Percentiles rank a stretch among this genome's conserved stretches.
Conservation (phyloP, 805 yeast genomes). For the Ogataea trehaloabstinens region DNA sequence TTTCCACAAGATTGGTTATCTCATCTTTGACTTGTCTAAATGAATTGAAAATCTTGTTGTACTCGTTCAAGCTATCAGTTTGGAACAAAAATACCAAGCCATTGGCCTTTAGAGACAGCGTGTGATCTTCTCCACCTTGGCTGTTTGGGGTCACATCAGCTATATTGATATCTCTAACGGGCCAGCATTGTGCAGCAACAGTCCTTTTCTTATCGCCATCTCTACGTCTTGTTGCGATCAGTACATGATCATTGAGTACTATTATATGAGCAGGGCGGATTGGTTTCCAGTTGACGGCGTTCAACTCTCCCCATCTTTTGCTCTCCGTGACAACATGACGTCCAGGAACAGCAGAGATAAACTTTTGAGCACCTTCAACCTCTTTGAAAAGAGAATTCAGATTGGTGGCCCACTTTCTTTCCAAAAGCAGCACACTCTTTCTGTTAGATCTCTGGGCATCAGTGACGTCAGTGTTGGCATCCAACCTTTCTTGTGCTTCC, state of each 20-base stretch:
- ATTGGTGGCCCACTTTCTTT: constrained; percentile 78
- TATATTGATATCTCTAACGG: constrained; percentile 58
- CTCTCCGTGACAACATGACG: constrained; percentile 78
- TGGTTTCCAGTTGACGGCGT: constrained; percentile 81
- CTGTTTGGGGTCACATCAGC: constrained; percentile 30
- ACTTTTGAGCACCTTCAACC: constrained; percentile 89
- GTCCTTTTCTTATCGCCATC: constrained; percentile 33
- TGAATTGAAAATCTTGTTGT: constrained; percentile 49
- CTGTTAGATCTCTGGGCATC: constrained; percentile 48
- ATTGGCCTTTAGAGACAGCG: constrained; percentile 18
- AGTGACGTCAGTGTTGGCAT: constrained; percentile 17
- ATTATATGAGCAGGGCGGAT: constrained; percentile 73
- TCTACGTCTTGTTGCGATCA: constrained; percentile 66
- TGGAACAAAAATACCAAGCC: constrained; percentile 50
- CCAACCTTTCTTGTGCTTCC: constrained; percentile 23
- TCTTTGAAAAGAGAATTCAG: constrained; percentile 68
- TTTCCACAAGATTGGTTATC: constrained; percentile 51
- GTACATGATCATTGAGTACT: constrained; percentile 70
- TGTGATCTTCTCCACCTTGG: constrained; percentile 13
- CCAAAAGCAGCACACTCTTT: constrained; percentile 67
- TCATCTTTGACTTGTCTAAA: constrained; percentile 63
- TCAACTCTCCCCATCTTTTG: constrained; percentile 83
- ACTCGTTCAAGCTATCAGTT: constrained; percentile 60
- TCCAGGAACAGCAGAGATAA: constrained; percentile 70
- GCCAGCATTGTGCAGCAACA: constrained; percentile 78